Conservation (phyloP, 2,329 filamentous ascomycete species). For the Stemphylium vesicarium region DNA sequence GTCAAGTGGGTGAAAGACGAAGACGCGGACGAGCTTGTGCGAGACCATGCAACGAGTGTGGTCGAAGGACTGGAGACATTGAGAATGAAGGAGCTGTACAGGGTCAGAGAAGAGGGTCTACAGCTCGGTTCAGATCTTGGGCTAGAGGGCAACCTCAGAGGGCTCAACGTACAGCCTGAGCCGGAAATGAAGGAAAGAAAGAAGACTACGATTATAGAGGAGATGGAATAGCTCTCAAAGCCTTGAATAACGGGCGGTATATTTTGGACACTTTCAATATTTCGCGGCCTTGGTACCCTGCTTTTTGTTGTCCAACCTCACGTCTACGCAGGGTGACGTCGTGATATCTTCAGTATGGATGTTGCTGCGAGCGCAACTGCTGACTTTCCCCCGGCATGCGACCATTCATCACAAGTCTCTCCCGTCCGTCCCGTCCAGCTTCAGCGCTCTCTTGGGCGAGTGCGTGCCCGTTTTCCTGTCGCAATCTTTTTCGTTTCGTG, state of each 20-base stretch:
- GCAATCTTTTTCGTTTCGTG: background rate
- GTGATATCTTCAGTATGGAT: slow-evolving; percentile 22
- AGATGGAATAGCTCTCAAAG: slow-evolving; percentile 60
- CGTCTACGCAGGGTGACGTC: slow-evolving; percentile 12
- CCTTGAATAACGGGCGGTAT: slow-evolving; percentile 3
- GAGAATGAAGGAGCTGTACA: slow-evolving; percentile 61
- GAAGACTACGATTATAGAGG: slow-evolving; percentile 59
- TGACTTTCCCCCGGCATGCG: background rate
- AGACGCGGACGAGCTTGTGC: slow-evolving; percentile 72
- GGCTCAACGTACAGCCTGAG: slow-evolving; percentile 52
- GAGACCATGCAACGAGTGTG: slow-evolving; percentile 70
- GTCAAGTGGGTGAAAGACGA: slow-evolving; percentile 68
- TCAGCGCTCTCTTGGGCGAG: background rate
- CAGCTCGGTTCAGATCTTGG: slow-evolving; percentile 33
- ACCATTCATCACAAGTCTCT: background rate
- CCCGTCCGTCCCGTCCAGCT: background rate
- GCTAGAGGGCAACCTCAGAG: slow-evolving; percentile 52
- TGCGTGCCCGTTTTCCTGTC: background rate
- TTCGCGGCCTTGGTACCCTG: slow-evolving; percentile 9
- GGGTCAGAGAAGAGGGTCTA: slow-evolving; percentile 37
- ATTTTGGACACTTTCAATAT: slow-evolving; percentile 8
- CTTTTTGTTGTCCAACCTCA: slow-evolving; percentile 9
- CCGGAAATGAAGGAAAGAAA: background rate
- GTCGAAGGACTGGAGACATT: slow-evolving; percentile 70
- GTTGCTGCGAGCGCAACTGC: slow-evolving; percentile 9